Base-by-base conservation (phyloP, 768 basidiomycete species). In the Coprinellus micaceus region DNA sequence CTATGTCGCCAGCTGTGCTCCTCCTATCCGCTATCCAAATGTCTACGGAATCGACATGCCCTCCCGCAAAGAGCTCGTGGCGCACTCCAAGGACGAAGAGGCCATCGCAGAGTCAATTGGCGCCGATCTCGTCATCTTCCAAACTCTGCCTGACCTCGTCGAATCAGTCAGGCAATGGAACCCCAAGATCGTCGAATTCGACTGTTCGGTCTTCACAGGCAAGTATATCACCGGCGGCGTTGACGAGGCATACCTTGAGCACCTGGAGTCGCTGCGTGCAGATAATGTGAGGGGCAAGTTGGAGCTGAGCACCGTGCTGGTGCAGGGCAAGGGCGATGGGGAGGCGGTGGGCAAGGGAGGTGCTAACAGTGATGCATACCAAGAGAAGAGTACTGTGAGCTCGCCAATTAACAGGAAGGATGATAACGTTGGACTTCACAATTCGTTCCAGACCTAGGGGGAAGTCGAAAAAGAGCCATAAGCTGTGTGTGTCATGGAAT, bases 21-120 rank as follows among this genome's bases (percentile, higher is more conserved):
- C 97, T 5, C 93, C 97, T 1, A 98, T 99, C 63, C 84, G 95
- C 25, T 83, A 85, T 68, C 88, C 94, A 4, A 97, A 98, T 67
- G 97, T 99, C 4, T 98, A 99, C 71, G 97, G 97, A 19, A 99
- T 99, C 67, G 97, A 99, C 75, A 99, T 98, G 97, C 96, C 97
- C 28, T 93, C 94, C 3, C 85, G 92, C n/a, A 73, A 78, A 33
- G 96, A 98, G 67, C 86, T 98, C 29, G 94, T 98, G 50, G 96
- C 94, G 0, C 77, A 94, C 68, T 82, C 79, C 33, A 85, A 93
- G 49, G 82, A 84, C 52, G 82, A 80, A 11, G 77, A 81, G 22
- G 81, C 86, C 58, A 86, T 98, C 59, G 89, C 93, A 2, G 64
- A 73, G 21, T 83, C 83, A 53, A 97, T 98, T 58, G 94, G 94